These are phyloP conservation scores for Calonectria henricotiae DNA, from an alignment of 2,329 filamentous ascomycete species.

Conservation along the genomic window DNA sequence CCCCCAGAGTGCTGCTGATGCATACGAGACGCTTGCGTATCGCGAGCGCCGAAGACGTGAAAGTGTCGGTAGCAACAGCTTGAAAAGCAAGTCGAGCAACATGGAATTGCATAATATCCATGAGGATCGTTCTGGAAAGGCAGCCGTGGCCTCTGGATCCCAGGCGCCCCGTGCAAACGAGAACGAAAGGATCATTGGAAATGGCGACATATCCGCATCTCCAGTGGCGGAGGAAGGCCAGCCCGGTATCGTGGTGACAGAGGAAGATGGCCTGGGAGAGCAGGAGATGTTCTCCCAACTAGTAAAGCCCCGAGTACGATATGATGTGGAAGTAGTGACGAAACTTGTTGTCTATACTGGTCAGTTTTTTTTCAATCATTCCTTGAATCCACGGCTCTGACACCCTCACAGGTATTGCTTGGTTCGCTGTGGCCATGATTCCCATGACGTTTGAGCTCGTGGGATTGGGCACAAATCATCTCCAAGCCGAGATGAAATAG, in stretches of 20 bases:
- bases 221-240: slow-evolving; percentile 53
- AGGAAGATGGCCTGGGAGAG: slow-evolving; percentile 74
- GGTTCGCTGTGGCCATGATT: slow-evolving; percentile 83
- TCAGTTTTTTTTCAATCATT: slow-evolving; percentile 60
- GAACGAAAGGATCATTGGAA: slow-evolving; percentile 83
- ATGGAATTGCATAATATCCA: slow-evolving; percentile 61
- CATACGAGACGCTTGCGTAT: slow-evolving; percentile 95
- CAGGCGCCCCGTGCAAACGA: slow-evolving; percentile 71
- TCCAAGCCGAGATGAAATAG: slow-evolving; percentile 40
- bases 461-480: slow-evolving; percentile 65
- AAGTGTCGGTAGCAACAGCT: slow-evolving; percentile 68
- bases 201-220: slow-evolving; percentile 67
- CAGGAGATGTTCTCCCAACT: slow-evolving; percentile 88
- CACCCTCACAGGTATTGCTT: slow-evolving; percentile 78
- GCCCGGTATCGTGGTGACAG: slow-evolving; percentile 57
- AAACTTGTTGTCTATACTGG: slow-evolving; percentile 96
- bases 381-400: slow-evolving; percentile 23
- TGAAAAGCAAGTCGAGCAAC: slow-evolving; percentile 64
- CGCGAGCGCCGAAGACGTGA: slow-evolving; percentile 77
- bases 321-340: slow-evolving; percentile 98
- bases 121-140: slow-evolving; percentile 59
- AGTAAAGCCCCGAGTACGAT: slow-evolving; percentile 89
- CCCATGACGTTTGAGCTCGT: slow-evolving; percentile 80
- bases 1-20: slow-evolving; percentile 95
- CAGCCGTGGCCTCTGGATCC: slow-evolving; percentile 63